Evolutionary conservation across 2,329 filamentous ascomycete genomes (phyloP).

Genomic region (Chaetomium globosum): DNA sequence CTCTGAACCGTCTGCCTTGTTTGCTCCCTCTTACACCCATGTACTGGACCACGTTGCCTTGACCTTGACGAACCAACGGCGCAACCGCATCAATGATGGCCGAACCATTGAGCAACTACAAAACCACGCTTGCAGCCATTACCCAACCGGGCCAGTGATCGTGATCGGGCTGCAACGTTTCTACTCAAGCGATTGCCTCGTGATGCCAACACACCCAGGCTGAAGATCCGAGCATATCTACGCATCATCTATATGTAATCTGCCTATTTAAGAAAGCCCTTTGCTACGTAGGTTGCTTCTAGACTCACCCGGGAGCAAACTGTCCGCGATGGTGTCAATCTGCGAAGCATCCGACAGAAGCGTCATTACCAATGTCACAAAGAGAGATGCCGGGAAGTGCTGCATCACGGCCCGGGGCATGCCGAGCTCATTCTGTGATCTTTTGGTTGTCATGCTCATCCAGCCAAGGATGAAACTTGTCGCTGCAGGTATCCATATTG

Average conservation of each 20-base stretch:
- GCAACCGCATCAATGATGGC: constrained; percentile 4
- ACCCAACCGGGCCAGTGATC: neutral
- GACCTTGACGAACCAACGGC: neutral
- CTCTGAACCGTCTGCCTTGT: neutral
- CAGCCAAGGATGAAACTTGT: neutral
- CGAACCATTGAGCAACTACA: constrained; percentile 3
- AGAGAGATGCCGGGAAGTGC: constrained; percentile 13
- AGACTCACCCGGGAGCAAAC: neutral
- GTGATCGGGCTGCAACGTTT: constrained; percentile 1
- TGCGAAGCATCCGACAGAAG: neutral
- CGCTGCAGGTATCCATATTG: neutral
- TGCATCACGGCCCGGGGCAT: neutral
- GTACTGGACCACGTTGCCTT: no score
- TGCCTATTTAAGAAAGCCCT: neutral
- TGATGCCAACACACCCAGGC: neutral
- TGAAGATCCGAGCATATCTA: neutral
- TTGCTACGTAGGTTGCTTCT: neutral
- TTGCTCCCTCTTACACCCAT: neutral
- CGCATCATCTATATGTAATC: no score
- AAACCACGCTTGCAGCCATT: neutral
- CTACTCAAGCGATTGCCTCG: neutral
- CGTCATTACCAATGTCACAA: neutral
- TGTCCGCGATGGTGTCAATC: neutral
- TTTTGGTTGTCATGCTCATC: constrained; percentile 4
- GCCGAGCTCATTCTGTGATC: neutral